Base-by-base conservation (phyloP, 257 asterid species). In the Nicotiana otophora region DNA sequence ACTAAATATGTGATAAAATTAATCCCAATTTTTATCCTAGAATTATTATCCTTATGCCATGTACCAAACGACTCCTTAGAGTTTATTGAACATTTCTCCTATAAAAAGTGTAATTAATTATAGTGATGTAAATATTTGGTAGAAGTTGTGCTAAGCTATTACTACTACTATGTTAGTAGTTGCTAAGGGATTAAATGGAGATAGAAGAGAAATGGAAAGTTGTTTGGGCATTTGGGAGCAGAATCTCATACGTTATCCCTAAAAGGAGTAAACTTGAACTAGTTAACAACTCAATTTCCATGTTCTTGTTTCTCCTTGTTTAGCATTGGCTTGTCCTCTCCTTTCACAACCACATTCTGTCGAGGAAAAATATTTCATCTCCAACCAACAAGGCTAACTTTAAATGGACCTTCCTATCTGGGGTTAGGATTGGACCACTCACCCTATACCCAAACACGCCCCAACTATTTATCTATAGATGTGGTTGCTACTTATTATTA, bases 321-420 rank as follows among this genome's bases (percentile, higher is more conserved):
- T 34, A 78, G 60, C 11, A 61, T 23, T 62, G 72, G 55, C 83
- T 23, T 84, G 85, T 48, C 85, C 89, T 85, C 80, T 31, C 86
- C 75, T 81, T 84, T 81, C 75, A 46, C 90, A 86, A 86, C 90
- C 88, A 91, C 86, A 80, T 87, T 88, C 79, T 42, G 79, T 46
- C 23, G 79, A 46, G 79, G 79, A 23, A 23, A 72, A 72, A 14
- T 46, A 87, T 86, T 80, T 88, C 77, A 82, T 80, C 83, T 85
- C 90, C 89, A 90, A 90, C 91, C 87, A 89, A 87, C 88, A 87
- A 84, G 62, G 66, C 72, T 68, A 74, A 84, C 87, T 63, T 86
- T 81, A 81, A 87, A 82, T 88, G 86, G 90, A 82, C 82, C 81
- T 75, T 8, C 57, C 28, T 46, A 23, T 9, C 70, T 72, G n/a